A percentile compares a stretch with the other conserved stretches of the same genome.
Conservation (phyloP, 805 yeast genomes). For the Komagataella pastoris region DNA sequence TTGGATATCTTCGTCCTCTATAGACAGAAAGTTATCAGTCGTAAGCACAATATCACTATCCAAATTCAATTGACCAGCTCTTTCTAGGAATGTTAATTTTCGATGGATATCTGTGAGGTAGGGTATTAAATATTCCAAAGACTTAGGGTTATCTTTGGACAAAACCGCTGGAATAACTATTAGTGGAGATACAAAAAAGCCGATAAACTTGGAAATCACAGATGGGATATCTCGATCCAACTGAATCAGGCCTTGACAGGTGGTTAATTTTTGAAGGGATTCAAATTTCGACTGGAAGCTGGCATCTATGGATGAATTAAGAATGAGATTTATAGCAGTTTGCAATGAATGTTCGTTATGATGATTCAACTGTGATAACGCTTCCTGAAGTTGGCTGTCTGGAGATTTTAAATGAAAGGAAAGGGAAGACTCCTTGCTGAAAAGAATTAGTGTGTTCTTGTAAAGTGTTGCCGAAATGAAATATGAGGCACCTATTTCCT, state of each 20-base stretch:
- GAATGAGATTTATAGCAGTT: background rate
- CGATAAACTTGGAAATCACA: conserved; percentile 10
- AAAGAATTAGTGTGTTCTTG: background rate
- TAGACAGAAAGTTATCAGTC: conserved; percentile 23
- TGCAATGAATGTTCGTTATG: background rate
- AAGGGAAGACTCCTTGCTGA: background rate
- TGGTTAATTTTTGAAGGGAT: background rate
- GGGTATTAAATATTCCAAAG: conserved; percentile 21
- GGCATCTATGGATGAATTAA: background rate
- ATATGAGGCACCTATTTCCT: background rate
- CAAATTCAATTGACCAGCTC: conserved; percentile 18
- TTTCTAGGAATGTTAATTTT: conserved; percentile 27
- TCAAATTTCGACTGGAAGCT: background rate
- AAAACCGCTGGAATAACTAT: background rate
- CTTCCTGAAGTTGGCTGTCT: background rate
- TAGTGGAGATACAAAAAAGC: conserved; percentile 6
- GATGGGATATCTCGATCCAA: conserved; percentile 2
- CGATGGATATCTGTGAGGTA: conserved; percentile 41
- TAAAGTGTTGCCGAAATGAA: background rate
- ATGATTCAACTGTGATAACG: background rate
- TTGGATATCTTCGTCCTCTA: conserved; percentile 6
- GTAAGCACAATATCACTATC: conserved; percentile 35
- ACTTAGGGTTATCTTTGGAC: conserved; percentile 4
- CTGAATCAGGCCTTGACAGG: background rate
- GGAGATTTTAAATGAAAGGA: background rate